These are phyloP conservation scores for Trichothecium roseum DNA, from an alignment of 2,329 filamentous ascomycete species.

Conservation along the genomic window DNA sequence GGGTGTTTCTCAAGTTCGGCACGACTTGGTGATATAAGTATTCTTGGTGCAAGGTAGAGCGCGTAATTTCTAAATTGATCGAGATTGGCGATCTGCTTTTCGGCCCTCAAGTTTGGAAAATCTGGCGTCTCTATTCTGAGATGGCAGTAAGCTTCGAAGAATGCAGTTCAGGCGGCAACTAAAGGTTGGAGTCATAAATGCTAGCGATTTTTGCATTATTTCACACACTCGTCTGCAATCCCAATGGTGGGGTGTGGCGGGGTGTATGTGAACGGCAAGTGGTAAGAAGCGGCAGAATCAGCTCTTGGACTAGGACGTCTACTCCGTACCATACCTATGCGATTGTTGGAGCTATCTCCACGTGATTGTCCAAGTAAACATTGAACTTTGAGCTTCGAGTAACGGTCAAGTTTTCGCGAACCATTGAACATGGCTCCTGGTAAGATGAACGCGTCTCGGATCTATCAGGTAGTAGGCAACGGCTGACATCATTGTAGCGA, in stretches of 20 bases:
- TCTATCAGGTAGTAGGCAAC: neutral
- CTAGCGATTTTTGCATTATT: too few relatives aligned
- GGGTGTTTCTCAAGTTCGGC: conserved; percentile 8
- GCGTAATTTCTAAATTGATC: too few relatives aligned
- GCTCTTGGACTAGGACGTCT: conserved; percentile 2
- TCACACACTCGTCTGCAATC: too few relatives aligned
- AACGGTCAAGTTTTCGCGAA: conserved; percentile 6
- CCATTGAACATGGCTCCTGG: conserved; percentile 28
- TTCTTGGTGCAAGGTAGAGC: too few relatives aligned
- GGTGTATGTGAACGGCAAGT: conserved; percentile 21
- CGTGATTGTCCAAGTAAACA: conserved; percentile 28
- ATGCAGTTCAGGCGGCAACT: neutral
- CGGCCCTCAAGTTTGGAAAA: too few relatives aligned
- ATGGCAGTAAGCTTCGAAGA: too few relatives aligned
- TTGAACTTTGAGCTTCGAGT: conserved; percentile 11
- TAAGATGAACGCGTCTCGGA: conserved; percentile 11
- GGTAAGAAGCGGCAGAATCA: conserved; percentile 20
- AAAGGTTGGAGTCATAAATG: conserved; percentile 24
- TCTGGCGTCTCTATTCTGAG: too few relatives aligned
- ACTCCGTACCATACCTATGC: neutral
- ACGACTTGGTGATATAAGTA: too few relatives aligned
- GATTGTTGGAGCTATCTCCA: conserved; percentile 14
- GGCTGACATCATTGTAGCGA: conserved; percentile 29
- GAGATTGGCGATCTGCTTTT: too few relatives aligned
- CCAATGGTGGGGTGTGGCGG: conserved; percentile 29